Conservation (phyloP, 768 basidiomycete species). For the Tulasnella sp. region DNA sequence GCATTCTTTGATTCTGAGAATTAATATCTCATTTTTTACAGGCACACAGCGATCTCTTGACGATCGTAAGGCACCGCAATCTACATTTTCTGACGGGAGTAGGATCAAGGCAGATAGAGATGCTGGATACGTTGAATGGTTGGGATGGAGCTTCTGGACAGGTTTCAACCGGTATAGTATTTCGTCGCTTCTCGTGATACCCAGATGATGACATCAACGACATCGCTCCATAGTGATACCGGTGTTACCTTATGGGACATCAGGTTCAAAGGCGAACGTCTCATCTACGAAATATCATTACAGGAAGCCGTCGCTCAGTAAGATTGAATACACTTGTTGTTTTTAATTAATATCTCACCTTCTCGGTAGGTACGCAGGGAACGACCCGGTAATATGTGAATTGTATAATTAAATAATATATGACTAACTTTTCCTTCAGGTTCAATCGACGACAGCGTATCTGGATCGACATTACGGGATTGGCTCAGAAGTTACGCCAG, state of each 20-base stretch:
- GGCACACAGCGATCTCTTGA: not conserved
- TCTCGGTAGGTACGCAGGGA: not conserved
- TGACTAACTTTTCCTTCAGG: too few relatives aligned
- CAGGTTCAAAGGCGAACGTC: conserved; percentile 2
- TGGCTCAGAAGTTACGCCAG: not conserved
- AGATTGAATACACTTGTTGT: not conserved
- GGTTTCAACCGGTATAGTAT: conserved; percentile 1
- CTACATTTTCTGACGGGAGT: not conserved
- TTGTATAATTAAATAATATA: too few relatives aligned
- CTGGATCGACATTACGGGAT: conserved; percentile 1
- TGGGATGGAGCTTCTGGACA: conserved; percentile 8
- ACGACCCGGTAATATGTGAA: too few relatives aligned
- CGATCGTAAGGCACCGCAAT: not conserved
- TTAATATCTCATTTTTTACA: not conserved
- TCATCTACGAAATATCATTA: conserved; percentile 9
- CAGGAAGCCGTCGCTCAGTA: conserved; percentile 3
- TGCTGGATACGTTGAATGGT: conserved; percentile 6
- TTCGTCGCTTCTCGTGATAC: not conserved
- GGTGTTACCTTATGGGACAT: conserved; percentile 10
- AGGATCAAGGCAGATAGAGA: conserved; percentile 1
- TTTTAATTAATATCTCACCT: not conserved
- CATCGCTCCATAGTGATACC: not conserved
- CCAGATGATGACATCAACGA: not conserved
- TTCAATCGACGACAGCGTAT: conserved; percentile 6
- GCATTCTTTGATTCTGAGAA: too few relatives aligned